phyloP scores from a whole-genome alignment of 1,284 basidiomycete species.

The Puccinia triticina region DNA sequence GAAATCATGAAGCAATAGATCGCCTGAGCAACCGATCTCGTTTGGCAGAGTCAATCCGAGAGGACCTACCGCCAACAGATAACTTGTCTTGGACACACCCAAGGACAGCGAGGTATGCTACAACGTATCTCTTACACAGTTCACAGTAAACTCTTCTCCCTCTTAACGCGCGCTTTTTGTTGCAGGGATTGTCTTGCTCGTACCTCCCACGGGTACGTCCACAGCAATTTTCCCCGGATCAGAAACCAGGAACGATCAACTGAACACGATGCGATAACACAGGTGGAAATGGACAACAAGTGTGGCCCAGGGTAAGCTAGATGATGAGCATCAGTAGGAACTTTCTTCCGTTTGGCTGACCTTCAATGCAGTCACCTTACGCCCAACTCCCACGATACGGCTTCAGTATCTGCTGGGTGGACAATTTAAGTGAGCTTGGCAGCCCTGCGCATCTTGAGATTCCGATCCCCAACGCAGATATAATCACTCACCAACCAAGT shows the following conservation, averaged over 20 bases:
- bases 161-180: not conserved
- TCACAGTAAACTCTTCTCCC: not conserved
- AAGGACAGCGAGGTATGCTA: slow-evolving; percentile 12
- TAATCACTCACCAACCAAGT: not conserved
- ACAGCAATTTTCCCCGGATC: not conserved
- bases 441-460: not conserved
- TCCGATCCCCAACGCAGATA: not conserved
- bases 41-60: slow-evolving; percentile 18
- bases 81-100: not conserved
- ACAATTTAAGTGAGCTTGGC: slow-evolving; percentile 54
- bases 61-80: slow-evolving; percentile 16
- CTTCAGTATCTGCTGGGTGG: slow-evolving; percentile 60
- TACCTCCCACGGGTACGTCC: slow-evolving; percentile 37
- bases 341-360: not conserved
- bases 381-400: slow-evolving; percentile 53
- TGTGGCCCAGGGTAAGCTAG: not conserved
- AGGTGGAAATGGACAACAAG: not conserved
- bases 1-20: not conserved
- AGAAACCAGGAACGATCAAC: not conserved
- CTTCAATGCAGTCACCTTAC: slow-evolving; percentile 55
- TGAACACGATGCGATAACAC: not conserved
- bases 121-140: not conserved
- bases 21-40: not conserved
- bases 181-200: slow-evolving; percentile 31
- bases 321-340: not conserved